These are phyloP conservation scores for Candida sonorensis DNA, from an alignment of 805 yeast genomes.

Conservation along the genomic window DNA sequence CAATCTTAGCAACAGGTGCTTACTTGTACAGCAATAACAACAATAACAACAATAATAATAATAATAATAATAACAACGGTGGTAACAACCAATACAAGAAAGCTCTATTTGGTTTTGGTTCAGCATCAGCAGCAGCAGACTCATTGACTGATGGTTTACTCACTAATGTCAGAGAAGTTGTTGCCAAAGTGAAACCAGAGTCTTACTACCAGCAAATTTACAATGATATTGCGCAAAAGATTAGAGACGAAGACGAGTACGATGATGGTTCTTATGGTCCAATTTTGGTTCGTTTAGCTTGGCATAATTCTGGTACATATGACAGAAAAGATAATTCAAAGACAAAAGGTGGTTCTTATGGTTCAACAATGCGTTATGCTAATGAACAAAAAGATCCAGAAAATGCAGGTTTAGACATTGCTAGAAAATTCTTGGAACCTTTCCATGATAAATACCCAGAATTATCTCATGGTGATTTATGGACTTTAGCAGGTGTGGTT, in stretches of 20 bases:
- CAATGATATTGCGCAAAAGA: constrained; percentile 61
- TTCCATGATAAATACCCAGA: constrained; percentile 51
- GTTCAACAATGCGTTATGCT: constrained; percentile 46
- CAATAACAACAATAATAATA: constrained; percentile 10
- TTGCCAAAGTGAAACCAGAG: constrained; percentile 24
- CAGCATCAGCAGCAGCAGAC: constrained; percentile 28
- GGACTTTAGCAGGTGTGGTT: constrained; percentile 65
- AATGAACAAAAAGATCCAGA: constrained; percentile 45
- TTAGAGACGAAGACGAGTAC: constrained; percentile 48
- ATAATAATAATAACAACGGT: constrained; percentile 6
- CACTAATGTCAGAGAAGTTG: constrained; percentile 28
- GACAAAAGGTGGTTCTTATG: constrained; percentile 39
- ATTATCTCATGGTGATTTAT: constrained; percentile 59
- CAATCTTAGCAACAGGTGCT: constrained; percentile 20
- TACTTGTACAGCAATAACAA: constrained; percentile 15
- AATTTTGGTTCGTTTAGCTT: constrained; percentile 37
- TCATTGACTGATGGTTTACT: constrained; percentile 4
- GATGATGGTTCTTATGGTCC: constrained; percentile 60
- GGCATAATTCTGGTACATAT: constrained; percentile 46
- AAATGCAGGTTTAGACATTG: constrained; percentile 45
- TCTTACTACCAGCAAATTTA: constrained; percentile 61
- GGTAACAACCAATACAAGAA: constrained; percentile 14
- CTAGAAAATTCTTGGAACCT: constrained; percentile 50
- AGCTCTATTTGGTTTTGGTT: constrained; percentile 25
- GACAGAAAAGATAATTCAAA: constrained; percentile 35